phyloP scores from a whole-genome alignment of 352 stramenopile species.

The Phytophthora hibernalis region DNA sequence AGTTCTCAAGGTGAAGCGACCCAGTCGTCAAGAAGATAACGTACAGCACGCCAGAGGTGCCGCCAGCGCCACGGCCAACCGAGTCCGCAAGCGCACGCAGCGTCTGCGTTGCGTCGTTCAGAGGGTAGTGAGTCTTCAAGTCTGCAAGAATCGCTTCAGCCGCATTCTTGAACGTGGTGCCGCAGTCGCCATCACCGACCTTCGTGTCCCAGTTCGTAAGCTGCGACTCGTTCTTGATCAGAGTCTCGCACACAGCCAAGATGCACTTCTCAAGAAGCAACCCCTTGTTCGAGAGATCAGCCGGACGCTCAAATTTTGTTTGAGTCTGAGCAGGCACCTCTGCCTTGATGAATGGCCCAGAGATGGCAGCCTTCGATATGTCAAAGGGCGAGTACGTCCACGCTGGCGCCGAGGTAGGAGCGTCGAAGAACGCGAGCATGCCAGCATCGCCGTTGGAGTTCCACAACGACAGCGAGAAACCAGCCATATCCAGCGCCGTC shows the following conservation, averaged over 20 bases:
- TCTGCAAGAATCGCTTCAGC: slow-evolving; percentile 86
- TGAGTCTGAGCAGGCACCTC: slow-evolving; percentile 31
- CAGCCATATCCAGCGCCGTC: slow-evolving; percentile 98
- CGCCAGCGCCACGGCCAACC: slow-evolving; percentile 87
- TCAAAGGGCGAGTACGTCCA: slow-evolving; percentile 74
- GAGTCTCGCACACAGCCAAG: slow-evolving; percentile 63
- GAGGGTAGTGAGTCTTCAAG: slow-evolving; percentile 60
- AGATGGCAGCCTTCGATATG: slow-evolving; percentile 37
- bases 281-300: slow-evolving; percentile 48
- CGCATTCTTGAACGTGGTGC: slow-evolving; percentile 95
- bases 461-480: slow-evolving; percentile 93
- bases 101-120: slow-evolving; percentile 66
- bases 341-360: slow-evolving; percentile 42
- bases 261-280: slow-evolving; percentile 68
- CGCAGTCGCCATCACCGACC: slow-evolving; percentile 98
- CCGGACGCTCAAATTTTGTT: slow-evolving; percentile 48
- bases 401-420: slow-evolving; percentile 58
- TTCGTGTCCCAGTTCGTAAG: slow-evolving; percentile 96
- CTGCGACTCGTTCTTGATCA: slow-evolving; percentile 90
- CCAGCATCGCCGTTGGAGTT: slow-evolving; percentile 70
- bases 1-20: slow-evolving; percentile 58
- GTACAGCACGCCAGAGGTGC: slow-evolving; percentile 94
- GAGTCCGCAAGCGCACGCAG: slow-evolving; percentile 69
- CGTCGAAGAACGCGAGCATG: slow-evolving; percentile 68
- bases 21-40: slow-evolving; percentile 92